Evolutionary conservation across 2,329 filamentous ascomycete genomes (phyloP), one percentile per base, ranked within the genome.

Genomic region (Aspergillus novoparasiticus): DNA sequence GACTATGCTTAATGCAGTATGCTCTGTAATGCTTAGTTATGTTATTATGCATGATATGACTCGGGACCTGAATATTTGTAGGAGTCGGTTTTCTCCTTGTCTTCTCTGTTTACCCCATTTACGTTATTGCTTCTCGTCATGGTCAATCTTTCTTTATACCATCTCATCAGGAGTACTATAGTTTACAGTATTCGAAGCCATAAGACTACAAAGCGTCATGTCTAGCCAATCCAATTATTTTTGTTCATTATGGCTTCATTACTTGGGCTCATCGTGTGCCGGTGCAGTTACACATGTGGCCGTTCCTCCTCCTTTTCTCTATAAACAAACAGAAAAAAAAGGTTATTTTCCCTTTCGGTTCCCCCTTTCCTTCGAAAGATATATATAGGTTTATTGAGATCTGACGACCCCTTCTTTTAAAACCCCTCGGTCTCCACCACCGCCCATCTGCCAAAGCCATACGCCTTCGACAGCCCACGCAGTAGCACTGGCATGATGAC

Each of bases 381-480:
- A 48, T 23, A 41, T 10, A 14, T 1, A 48, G 30, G 39, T 16
- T 34, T 69, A 76, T 55, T 69, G 67, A 16, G 74, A 72, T 21
- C 75, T 73, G 62, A 73, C 61, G 12, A 70, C 65, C 2, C 74
- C 71, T 23, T 76, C 73, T 65, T 79, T 79, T 62, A 76, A 64
- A 6, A 82, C 68, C 1, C 79, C 77, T 57, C 79, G 71, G 65
- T 80, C 78, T 28, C 79, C 75, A 78, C 81, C 83, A 79, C 79
- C 87, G 74, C 91, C 91, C 83, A 90, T 73, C 83, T 90, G 68
- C 92, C 92, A 94, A 65, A 96, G 78, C 94, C 94, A 97, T 19
- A 97, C 80, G 1, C 93, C 94, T 77, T 98, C 94, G 4, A 90
- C 89, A 12, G 94, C 94, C 83, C 94, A 96, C 0, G 90, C 90